Evolutionary conservation across 306 rosid species (phyloP), one percentile per base, ranked within the genome.

Genomic region (Cucurbita ficifolia): DNA sequence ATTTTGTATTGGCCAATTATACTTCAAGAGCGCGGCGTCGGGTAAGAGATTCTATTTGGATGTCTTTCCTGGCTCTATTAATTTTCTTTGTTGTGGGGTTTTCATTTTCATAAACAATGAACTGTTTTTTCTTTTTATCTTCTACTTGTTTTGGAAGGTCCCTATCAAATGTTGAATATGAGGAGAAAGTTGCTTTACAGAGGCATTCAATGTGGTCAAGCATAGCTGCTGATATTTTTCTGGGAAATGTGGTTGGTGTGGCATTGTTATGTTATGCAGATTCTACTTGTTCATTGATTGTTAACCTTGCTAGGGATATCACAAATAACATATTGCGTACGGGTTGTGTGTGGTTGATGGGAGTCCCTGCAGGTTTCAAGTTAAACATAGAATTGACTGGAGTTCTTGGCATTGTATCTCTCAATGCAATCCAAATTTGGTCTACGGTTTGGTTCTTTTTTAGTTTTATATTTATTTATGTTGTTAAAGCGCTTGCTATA

Each of bases 331-430:
- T 89, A 79, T 72, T 94, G 87, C 97, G 96, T 49, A 86, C 94
- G 0, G 96, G 98, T 18, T 90, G 97, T 80, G 97, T 90, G 69
- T 90, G 98, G 98, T 85, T 94, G 84, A 90, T 90, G 98, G 97
- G 98, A 76, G 83, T 83, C 77, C 98, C 97, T 21, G 98, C 94
- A 13, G 98, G 98, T 75, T 94, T 94, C 89, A 90, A 90, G 83
- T 86, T 94, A 84, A 94, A 89, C 85, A 85, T 88, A 1, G 96
- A 94, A 81, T 79, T 94, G 79, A 96, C 98, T 10, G 87, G 83
- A 55, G 90, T 88, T 60, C 85, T 94, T 73, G 97, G 98, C 82
- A 81, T 86, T 87, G 76, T 87, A 82, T 90, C 97, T 70, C 84
- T 90, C 70, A 94, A 88, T 84, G 90, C 87, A 21, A 88, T 91